phyloP scores from a whole-genome alignment of 495 filamentous ascomycete species.

The Aspergillus mulundensis region DNA sequence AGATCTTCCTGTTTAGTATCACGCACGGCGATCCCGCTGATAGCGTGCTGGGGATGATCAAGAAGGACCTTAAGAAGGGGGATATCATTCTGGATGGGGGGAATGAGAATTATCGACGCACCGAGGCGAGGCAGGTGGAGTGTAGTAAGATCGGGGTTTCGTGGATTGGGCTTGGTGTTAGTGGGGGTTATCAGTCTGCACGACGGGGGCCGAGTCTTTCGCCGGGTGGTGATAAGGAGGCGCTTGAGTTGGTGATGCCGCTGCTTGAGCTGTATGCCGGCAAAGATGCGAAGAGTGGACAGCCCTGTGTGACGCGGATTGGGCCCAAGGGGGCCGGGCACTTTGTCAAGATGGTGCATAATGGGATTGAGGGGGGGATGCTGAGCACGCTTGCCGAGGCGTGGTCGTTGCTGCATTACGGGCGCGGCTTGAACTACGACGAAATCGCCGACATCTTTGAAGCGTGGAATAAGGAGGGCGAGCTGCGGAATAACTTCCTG shows the following conservation, averaged over 20 bases:
- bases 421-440: slow-evolving; percentile 57
- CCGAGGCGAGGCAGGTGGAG: slow-evolving; percentile 58
- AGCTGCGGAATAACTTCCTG: slow-evolving; percentile 58
- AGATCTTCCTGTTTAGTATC: slow-evolving; percentile 62
- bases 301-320: slow-evolving; percentile 58
- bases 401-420: slow-evolving; percentile 60
- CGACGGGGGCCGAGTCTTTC: slow-evolving; percentile 13
- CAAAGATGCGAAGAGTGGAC: slow-evolving; percentile 26
- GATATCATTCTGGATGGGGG: slow-evolving; percentile 71
- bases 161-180: slow-evolving; percentile 68
- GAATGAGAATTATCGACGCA: slow-evolving; percentile 68
- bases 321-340: slow-evolving; percentile 64
- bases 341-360: slow-evolving; percentile 77
- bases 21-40: slow-evolving; percentile 69
- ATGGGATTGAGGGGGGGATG: slow-evolving; percentile 71
- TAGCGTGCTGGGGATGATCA: slow-evolving; percentile 56
- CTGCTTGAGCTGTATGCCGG: slow-evolving; percentile 58
- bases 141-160: slow-evolving; percentile 28
- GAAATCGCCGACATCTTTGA: slow-evolving; percentile 58
- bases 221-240: neutral
- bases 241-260: slow-evolving; percentile 29
- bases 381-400: slow-evolving; percentile 57
- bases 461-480: slow-evolving; percentile 56
- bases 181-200: slow-evolving; percentile 66
- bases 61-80: slow-evolving; percentile 51